These are phyloP conservation scores for Saccharomycopsis fibuligera DNA, from an alignment of 805 yeast species.

Conservation along the genomic window DNA sequence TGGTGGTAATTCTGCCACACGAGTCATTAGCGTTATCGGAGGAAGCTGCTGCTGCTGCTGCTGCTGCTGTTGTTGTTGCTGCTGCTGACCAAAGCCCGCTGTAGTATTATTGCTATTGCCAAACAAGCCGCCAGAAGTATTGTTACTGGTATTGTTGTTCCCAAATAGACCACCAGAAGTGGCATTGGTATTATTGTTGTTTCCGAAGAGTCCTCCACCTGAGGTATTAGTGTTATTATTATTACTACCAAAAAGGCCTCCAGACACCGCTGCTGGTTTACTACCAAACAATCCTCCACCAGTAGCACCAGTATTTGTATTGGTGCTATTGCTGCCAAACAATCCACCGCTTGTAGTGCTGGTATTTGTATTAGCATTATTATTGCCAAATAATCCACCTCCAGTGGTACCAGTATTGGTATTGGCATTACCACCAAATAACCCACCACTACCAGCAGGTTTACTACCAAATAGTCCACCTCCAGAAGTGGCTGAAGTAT, in stretches of 20 bases:
- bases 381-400: conserved; percentile 37
- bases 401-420: conserved; percentile 23
- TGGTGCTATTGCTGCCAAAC: conserved; percentile 25
- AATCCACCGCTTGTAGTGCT: conserved; percentile 26
- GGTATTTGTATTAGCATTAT: conserved; percentile 25
- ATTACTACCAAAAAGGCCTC: conserved; percentile 28
- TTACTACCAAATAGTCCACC: conserved; percentile 28
- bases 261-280: conserved; percentile 23
- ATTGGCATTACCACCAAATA: conserved; percentile 22
- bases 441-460: conserved; percentile 21
- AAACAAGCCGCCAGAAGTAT: conserved; percentile 29
- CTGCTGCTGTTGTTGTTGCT: conserved; percentile 23
- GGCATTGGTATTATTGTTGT: conserved; percentile 20
- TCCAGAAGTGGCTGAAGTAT: conserved; percentile 20
- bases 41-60: conserved; percentile 36
- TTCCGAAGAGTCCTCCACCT: conserved; percentile 30
- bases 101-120: conserved; percentile 25
- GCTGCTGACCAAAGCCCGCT: too few relatives aligned
- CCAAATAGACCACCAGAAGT: conserved; percentile 33
- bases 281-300: conserved; percentile 28
- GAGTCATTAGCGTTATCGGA: conserved; percentile 63
- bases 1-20: conserved; percentile 70
- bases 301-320: conserved; percentile 18
- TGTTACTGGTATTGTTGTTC: conserved; percentile 14
- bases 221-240: conserved; percentile 20